A percentile compares a stretch with the other conserved stretches of the same genome.
These are phyloP conservation scores for Ascomycota sp. DNA, from an alignment of 2,329 filamentous ascomycete species.

Conservation along the genomic window DNA sequence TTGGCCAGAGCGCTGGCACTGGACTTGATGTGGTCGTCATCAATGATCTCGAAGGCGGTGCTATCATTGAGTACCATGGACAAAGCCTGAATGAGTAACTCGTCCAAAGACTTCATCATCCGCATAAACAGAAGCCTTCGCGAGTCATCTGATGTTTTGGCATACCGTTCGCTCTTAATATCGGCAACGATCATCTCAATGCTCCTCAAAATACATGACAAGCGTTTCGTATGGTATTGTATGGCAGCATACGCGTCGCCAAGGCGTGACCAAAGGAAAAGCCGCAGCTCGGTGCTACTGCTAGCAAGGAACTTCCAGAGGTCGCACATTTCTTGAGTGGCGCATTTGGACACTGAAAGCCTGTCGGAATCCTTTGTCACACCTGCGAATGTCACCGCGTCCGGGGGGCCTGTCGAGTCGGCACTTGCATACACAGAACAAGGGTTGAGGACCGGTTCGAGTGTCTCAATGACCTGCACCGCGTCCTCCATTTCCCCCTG, in stretches of 20 bases:
- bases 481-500: constrained; percentile 65
- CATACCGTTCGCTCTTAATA: constrained; percentile 41
- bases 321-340: constrained; percentile 43
- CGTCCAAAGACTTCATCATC: constrained; percentile 61
- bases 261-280: constrained; percentile 83
- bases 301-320: constrained; percentile 70
- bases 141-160: constrained; percentile 35
- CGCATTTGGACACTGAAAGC: constrained; percentile 28
- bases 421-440: constrained; percentile 26
- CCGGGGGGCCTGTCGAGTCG: constrained; percentile 3
- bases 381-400: constrained; percentile 5
- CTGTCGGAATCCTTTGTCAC: background rate
- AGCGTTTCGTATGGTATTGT: constrained; percentile 66
- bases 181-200: constrained; percentile 62
- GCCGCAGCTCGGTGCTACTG: constrained; percentile 61
- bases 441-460: constrained; percentile 81
- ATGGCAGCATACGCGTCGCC: constrained; percentile 75
- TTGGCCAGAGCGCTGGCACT: constrained; percentile 54
- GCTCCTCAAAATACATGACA: constrained; percentile 69
- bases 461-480: constrained; percentile 66
- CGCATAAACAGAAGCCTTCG: constrained; percentile 54
- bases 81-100: constrained; percentile 53
- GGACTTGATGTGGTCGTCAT: constrained; percentile 54
- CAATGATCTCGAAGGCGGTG: constrained; percentile 62
- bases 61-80: constrained; percentile 45